These are phyloP conservation scores for Grigorovia transvaalensis DNA, from an alignment of 805 yeast genomes.

Conservation along the genomic window DNA sequence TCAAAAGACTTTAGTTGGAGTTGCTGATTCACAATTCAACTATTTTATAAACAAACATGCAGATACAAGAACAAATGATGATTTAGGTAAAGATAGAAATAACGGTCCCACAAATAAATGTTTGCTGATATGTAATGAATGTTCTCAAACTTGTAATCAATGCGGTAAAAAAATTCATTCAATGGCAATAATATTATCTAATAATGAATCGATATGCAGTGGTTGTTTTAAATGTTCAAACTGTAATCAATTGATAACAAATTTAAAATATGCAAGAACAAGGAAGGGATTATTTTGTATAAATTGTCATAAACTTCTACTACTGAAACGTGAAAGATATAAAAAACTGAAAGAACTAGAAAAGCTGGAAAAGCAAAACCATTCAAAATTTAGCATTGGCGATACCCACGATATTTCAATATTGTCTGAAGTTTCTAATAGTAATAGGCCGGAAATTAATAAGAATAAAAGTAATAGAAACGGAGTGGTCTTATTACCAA, in stretches of 20 bases:
- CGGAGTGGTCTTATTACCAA: slow-evolving; percentile 7
- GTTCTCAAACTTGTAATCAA: slow-evolving; percentile 65
- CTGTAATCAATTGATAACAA: slow-evolving; percentile 78
- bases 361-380: slow-evolving; percentile 2
- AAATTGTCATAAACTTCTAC: slow-evolving; percentile 75
- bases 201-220: slow-evolving; percentile 91
- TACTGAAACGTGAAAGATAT: slow-evolving; percentile 56
- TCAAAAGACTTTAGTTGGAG: slow-evolving; percentile 54
- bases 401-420: neutral
- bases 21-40: neutral
- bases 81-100: neutral
- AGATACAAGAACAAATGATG: neutral
- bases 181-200: slow-evolving; percentile 63
- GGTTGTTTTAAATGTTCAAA: slow-evolving; percentile 82
- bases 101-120: neutral
- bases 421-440: neutral
- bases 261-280: slow-evolving; percentile 83
- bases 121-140: neutral
- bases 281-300: slow-evolving; percentile 89
- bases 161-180: slow-evolving; percentile 86
- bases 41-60: neutral
- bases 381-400: neutral
- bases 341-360: slow-evolving; percentile 14
- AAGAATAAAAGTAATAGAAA: neutral
- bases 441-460: neutral